Percentiles rank a stretch among this genome's conserved stretches.
Evolutionary conservation across 768 basidiomycete genomes (phyloP).

Genomic region (Termitomyces sp.): DNA sequence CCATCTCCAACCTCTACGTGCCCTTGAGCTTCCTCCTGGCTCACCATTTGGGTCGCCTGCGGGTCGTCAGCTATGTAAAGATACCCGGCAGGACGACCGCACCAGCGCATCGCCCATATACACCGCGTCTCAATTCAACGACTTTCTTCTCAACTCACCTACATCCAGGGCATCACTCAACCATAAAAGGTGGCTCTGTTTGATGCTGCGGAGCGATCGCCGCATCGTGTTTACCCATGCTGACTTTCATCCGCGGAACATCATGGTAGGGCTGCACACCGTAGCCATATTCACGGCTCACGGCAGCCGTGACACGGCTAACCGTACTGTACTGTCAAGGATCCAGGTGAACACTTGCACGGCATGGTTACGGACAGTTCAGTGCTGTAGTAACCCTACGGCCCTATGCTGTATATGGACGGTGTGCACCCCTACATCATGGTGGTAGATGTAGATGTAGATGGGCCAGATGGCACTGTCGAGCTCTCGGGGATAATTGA

Average conservation of each 20-base stretch:
- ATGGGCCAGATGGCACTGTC: slow-evolving; percentile 12
- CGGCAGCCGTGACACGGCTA: no score
- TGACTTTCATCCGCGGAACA: slow-evolving; percentile 35
- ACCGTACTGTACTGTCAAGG: no score
- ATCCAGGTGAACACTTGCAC: no score
- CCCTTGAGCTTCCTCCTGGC: neutral
- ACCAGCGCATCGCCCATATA: slow-evolving; percentile 1
- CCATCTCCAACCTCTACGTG: neutral
- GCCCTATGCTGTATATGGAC: no score
- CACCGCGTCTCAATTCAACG: slow-evolving; percentile 9
- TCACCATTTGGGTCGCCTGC: neutral
- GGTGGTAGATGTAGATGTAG: no score
- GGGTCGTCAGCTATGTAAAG: neutral
- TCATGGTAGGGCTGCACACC: no score
- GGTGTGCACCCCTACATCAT: no score
- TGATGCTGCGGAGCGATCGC: slow-evolving; percentile 7
- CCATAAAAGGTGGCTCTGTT: neutral
- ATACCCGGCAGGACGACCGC: neutral
- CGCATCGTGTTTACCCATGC: slow-evolving; percentile 29
- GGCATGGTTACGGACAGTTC: no score
- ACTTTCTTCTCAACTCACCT: slow-evolving; percentile 2
- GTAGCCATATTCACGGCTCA: no score
- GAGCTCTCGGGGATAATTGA: slow-evolving; percentile 23
- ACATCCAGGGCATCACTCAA: neutral
- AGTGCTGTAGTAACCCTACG: no score